Conservation (phyloP, 75 land plant species). For the Isoetes taiwanensis region DNA sequence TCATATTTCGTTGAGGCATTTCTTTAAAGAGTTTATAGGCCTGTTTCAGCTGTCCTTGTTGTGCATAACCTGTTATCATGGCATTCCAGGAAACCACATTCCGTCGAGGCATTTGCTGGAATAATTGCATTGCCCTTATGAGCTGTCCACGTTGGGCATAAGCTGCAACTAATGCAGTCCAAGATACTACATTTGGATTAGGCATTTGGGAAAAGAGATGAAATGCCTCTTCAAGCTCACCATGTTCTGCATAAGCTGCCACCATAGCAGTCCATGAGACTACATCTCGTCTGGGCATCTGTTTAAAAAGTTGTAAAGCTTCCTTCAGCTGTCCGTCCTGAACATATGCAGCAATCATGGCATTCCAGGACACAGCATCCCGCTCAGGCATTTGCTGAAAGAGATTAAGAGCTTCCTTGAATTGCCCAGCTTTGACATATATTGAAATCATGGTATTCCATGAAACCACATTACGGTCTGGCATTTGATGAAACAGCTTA, state of each 20-base stretch:
- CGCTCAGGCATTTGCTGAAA: slow-evolving; percentile 25
- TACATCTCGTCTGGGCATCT: slow-evolving; percentile 16
- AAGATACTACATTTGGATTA: slow-evolving; percentile 28
- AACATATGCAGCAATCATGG: slow-evolving; percentile 40
- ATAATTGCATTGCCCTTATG: slow-evolving; percentile 29
- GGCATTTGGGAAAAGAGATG: slow-evolving; percentile 34
- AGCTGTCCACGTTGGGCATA: slow-evolving; percentile 33
- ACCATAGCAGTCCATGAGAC: slow-evolving; percentile 49
- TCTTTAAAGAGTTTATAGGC: slow-evolving; percentile 25
- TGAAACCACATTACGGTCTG: slow-evolving; percentile 14
- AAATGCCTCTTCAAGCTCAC: slow-evolving; percentile 25
- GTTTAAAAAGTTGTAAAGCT: slow-evolving; percentile 25
- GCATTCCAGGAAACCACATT: slow-evolving; percentile 48
- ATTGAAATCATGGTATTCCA: slow-evolving; percentile 28
- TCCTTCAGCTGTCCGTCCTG: slow-evolving; percentile 27
- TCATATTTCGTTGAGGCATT: slow-evolving; percentile 18
- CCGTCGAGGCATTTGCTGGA: slow-evolving; percentile 21
- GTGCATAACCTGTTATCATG: slow-evolving; percentile 33
- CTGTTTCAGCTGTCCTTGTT: slow-evolving; percentile 32
- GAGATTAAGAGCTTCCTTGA: neutral
- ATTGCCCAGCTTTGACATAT: slow-evolving; percentile 35
- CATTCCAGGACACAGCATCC: slow-evolving; percentile 19
- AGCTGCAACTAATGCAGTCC: slow-evolving; percentile 44
- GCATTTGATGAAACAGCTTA: slow-evolving; percentile 30
- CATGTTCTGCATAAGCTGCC: slow-evolving; percentile 29